A percentile compares a stretch with the other conserved stretches of the same genome.
phyloP scores from a whole-genome alignment of 768 basidiomycete species.

The Leccinum fibrillosum region DNA sequence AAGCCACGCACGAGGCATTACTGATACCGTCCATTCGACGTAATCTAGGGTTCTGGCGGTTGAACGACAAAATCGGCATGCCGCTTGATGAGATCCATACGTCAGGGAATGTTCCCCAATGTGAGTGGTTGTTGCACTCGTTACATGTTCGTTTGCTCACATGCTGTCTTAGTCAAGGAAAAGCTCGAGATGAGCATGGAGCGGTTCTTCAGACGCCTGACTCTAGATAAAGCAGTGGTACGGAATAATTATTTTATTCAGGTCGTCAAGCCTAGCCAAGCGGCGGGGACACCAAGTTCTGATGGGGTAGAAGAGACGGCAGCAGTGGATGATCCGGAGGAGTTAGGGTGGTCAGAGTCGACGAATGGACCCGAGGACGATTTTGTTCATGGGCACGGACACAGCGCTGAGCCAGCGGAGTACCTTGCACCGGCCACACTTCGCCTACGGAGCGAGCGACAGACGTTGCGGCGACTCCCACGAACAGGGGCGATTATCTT shows the following conservation, averaged over 20 bases:
- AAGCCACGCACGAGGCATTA: not conserved
- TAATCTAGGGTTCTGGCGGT: constrained; percentile 65
- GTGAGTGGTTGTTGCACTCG: constrained; percentile 37
- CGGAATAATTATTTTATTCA: constrained; percentile 66
- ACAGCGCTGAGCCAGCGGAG: constrained; percentile 14
- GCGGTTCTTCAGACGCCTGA: constrained; percentile 66
- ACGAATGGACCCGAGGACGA: constrained; percentile 54
- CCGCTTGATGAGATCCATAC: constrained; percentile 70
- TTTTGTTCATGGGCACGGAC: constrained; percentile 32
- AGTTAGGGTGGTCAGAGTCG: constrained; percentile 60
- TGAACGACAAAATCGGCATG: constrained; percentile 73
- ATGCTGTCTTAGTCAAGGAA: constrained; percentile 45
- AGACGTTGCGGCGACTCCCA: constrained; percentile 63
- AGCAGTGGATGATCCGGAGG: constrained; percentile 48
- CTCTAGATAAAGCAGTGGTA: constrained; percentile 64
- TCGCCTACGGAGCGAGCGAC: constrained; percentile 60
- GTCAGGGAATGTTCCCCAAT: constrained; percentile 69
- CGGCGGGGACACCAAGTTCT: not conserved
- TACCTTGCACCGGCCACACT: constrained; percentile 40
- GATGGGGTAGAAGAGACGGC: constrained; percentile 5
- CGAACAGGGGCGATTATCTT: constrained; percentile 64
- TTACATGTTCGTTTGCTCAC: not conserved
- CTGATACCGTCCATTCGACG: constrained; percentile 1
- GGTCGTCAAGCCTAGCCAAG: constrained; percentile 30
- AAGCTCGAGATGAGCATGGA: constrained; percentile 63